These are phyloP conservation scores for Gentiana dahurica DNA, from an alignment of 257 asterid genomes.

Conservation along the genomic window DNA sequence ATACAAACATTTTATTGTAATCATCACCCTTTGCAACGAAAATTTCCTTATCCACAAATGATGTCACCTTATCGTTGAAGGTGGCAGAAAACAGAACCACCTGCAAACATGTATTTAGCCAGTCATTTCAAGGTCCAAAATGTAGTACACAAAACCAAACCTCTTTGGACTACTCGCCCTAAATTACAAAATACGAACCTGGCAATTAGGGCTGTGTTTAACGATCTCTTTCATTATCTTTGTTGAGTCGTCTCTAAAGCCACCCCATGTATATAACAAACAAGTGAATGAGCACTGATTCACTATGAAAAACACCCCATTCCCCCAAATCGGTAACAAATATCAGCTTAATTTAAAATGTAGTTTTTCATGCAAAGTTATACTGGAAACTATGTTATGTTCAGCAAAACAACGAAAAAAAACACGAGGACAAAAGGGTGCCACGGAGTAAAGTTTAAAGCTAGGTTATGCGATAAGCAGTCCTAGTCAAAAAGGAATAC, in stretches of 20 bases:
- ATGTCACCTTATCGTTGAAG: slow-evolving; percentile 61
- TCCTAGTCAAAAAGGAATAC: too few relatives aligned
- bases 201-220: slow-evolving; percentile 45
- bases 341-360: too few relatives aligned
- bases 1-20: slow-evolving; percentile 64
- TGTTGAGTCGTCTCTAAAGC: slow-evolving; percentile 72
- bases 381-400: too few relatives aligned
- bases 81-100: slow-evolving; percentile 54
- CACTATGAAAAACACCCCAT: too few relatives aligned
- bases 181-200: slow-evolving; percentile 36
- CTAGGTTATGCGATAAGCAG: too few relatives aligned
- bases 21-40: slow-evolving; percentile 19
- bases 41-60: slow-evolving; percentile 43
- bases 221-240: slow-evolving; percentile 56
- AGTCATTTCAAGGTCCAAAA: too few relatives aligned
- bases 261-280: slow-evolving; percentile 33
- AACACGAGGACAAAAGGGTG: too few relatives aligned
- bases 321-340: too few relatives aligned
- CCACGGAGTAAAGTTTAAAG: too few relatives aligned
- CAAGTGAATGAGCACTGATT: not conserved
- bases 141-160: not conserved
- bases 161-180: not conserved
- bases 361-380: too few relatives aligned
- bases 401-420: too few relatives aligned
- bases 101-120: slow-evolving; percentile 10